Percentiles rank a stretch among this genome's conserved stretches.
Evolutionary conservation across 2,329 filamentous ascomycete genomes (phyloP).

Genomic region (Colletotrichum phormii): DNA sequence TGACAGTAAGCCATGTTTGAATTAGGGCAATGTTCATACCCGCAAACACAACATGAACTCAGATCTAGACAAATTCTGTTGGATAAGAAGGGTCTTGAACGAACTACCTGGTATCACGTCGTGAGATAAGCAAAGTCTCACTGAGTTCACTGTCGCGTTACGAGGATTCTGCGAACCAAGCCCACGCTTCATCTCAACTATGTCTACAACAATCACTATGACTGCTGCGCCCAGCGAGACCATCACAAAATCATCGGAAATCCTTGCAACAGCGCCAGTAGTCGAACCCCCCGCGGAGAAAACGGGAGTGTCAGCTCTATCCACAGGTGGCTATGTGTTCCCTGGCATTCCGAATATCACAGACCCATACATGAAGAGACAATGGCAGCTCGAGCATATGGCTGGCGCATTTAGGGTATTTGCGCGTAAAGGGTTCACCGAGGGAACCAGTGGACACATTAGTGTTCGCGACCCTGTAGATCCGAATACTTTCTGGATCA

Average conservation of each 20-base stretch:
- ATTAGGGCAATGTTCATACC: not conserved
- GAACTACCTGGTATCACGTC: too few species aligned
- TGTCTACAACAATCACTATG: not conserved
- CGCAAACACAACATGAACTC: not conserved
- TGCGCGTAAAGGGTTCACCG: slow-evolving; percentile 62
- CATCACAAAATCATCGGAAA: too few species aligned
- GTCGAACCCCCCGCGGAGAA: not conserved
- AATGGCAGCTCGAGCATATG: slow-evolving; percentile 54
- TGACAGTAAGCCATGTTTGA: not conserved
- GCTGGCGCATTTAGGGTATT: slow-evolving; percentile 60
- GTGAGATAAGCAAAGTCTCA: not conserved
- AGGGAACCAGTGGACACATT: slow-evolving; percentile 75
- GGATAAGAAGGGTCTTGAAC: not conserved
- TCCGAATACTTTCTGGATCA: slow-evolving; percentile 73
- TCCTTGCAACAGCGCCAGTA: too few species aligned
- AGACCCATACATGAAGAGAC: slow-evolving; percentile 47
- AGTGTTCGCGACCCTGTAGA: slow-evolving; percentile 71
- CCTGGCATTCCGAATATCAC: slow-evolving; percentile 67
- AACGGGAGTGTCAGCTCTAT: not conserved
- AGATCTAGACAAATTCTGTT: not conserved
- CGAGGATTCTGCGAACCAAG: not conserved
- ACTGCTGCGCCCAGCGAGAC: not conserved
- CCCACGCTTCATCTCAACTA: not conserved
- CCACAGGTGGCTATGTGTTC: slow-evolving; percentile 47
- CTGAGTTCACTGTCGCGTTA: not conserved